Evolutionary conservation across 2,329 filamentous ascomycete species (phyloP), one percentile per base, ranked within the genome.

Genomic region (Cladorrhinum sp.): DNA sequence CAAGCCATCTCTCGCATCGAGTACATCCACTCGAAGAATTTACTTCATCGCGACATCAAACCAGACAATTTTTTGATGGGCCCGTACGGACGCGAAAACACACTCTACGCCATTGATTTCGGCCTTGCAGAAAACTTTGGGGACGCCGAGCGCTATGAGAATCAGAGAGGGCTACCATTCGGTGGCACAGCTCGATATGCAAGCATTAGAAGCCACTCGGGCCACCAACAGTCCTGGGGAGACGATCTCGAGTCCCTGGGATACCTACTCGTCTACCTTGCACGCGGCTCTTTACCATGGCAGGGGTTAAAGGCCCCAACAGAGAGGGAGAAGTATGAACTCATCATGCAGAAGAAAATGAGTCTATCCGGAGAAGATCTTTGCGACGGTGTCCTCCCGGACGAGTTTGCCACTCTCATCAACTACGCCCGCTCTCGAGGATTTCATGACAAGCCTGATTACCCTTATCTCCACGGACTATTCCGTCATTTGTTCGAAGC

Each of bases 211-310:
- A 98, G 93, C 63, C 93, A 98, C 74, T 41, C 36, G 6, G 16
- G 36, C 36, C 10, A 13, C 36, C 36, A 98, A 79, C 93, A 98
- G 85, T 97, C 93, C 71, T 93, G 93, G 67, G 92, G 93, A 81
- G 95, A 98, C 72, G 95, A 98, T 72, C 96, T 98, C 92, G 95
- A 98, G 78, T 97, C 93, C 62, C 85, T 98, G 51, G 93, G 95
- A 71, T 98, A 98, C 71, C 92, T 98, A 72, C 96, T 98, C 91
- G 88, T 98, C 64, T 98, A 98, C 85, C 98, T 98, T 82, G 96
- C 92, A 84, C 93, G 93, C 78, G 93, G 93, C 66, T 96, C 93
- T 66, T 91, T 98, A 59, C 93, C 95, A 64, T 98, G 93, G 95
- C 93, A 98, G 81, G 93, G 93, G 61, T 83, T 97, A 58, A 96